Base-by-base conservation (phyloP, 106 monocot genomes). In the Amphibolis antarctica region DNA sequence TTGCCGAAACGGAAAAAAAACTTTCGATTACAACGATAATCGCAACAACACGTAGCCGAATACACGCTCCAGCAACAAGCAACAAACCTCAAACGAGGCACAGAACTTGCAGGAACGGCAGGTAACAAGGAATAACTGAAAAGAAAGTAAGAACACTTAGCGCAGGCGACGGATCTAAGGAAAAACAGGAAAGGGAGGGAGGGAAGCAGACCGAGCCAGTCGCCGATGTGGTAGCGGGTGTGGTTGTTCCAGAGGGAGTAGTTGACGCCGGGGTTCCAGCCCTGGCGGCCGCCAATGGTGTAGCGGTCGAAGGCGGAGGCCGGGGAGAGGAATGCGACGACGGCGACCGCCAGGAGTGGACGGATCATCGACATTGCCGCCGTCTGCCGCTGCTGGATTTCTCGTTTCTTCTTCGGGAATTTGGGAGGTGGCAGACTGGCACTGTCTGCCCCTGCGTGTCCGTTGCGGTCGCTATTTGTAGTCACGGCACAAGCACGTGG, bases 251-350 rank as follows among this genome's bases (percentile, higher is more conserved):
- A 94, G 29, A 60, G 28, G 52, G 81, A 82, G 89, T 94, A 94
- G 86, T 94, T 89, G 60, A 94, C 94, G 67, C 74, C 69, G 44
- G 89, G 86, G 55, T 86, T 94, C 94, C 94, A 94, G 51, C 83
- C 89, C 68, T 86, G 66, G 21, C 12, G 17, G 66, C 79, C 83
- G 56, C 92, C 92, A 18, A 92, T 86, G 13, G 0, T 45, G 47
- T 63, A 63, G 23, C 26, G 43, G 46, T 26, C 47, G 44, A 45
- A 45, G 43, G 60, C 60, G 42, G 60, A 29, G 22, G 43, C 11
- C 42, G 30, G 60, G 21, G 60, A 48, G 48, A n/a, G 3, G 18
- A 48, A 48, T 42, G 43, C 22, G 22, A 60, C 19, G 29, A 60
- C 13, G 31, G 60, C 36, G 43, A 19, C 18, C 20, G 12, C 21